phyloP scores from a whole-genome alignment of 352 stramenopile genomes.

The Phytophthora megakarya region DNA sequence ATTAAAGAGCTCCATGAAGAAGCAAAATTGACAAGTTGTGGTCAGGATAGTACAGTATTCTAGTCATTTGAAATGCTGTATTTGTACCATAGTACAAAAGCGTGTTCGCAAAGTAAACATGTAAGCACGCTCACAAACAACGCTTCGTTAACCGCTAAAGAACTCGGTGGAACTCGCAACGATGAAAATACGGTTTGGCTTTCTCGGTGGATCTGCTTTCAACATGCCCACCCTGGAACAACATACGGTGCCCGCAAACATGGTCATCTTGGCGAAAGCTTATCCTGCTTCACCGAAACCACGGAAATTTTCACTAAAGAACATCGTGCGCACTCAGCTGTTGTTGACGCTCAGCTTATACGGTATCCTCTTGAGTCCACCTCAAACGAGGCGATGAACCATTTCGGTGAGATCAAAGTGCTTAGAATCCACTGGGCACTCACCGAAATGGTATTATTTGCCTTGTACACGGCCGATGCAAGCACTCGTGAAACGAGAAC shows the following conservation, averaged over 20 bases:
- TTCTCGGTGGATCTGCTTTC: neutral
- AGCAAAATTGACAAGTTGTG: too few species aligned
- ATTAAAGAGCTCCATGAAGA: too few species aligned
- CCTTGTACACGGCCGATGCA: too few species aligned
- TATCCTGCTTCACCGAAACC: too few species aligned
- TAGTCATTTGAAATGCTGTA: too few species aligned
- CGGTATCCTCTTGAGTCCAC: neutral
- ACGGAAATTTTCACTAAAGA: too few species aligned
- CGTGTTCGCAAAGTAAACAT: too few species aligned
- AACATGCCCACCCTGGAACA: too few species aligned
- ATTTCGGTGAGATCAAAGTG: neutral
- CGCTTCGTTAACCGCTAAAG: neutral
- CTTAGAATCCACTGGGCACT: neutral
- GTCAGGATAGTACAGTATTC: too few species aligned
- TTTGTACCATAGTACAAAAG: too few species aligned
- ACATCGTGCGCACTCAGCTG: neutral
- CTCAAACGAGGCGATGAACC: constrained; percentile 2
- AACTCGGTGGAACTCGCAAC: neutral
- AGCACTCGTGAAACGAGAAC: too few species aligned
- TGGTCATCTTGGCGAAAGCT: constrained; percentile 7
- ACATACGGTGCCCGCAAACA: constrained; percentile 8
- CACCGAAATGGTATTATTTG: neutral
- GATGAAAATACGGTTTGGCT: neutral
- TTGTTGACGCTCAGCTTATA: neutral
- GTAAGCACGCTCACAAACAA: too few species aligned